These are phyloP conservation scores for Colletotrichum sansevieriae DNA, from an alignment of 2,329 filamentous ascomycete genomes.

Conservation along the genomic window DNA sequence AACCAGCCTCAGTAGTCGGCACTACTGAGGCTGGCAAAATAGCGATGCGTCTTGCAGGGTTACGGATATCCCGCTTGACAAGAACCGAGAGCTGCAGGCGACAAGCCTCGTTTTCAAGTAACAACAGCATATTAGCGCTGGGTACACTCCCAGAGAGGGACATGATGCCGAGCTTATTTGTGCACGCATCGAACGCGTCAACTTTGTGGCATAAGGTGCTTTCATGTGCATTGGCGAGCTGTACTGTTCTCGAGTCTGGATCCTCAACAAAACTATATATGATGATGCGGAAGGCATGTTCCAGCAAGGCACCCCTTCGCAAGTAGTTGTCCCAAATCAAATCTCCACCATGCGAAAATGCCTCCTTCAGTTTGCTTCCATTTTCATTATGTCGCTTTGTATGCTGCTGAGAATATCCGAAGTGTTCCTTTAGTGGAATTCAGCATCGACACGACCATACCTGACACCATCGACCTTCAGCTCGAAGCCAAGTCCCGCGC, in stretches of 20 bases:
- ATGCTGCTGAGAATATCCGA: not conserved
- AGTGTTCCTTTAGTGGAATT: conserved; percentile 72
- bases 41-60: conserved; percentile 1
- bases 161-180: too few species aligned
- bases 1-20: not conserved
- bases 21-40: not conserved
- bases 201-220: conserved; percentile 20
- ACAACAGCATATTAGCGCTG: not conserved
- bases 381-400: conserved; percentile 6
- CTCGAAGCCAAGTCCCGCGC: conserved; percentile 81
- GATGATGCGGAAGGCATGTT: conserved; percentile 2
- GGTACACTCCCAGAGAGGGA: too few species aligned
- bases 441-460: conserved; percentile 82
- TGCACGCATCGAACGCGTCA: conserved; percentile 26
- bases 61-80: not conserved
- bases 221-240: conserved; percentile 13
- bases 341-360: conserved; percentile 21
- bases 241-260: conserved; percentile 29
- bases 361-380: not conserved
- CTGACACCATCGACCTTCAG: conserved; percentile 82
- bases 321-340: not conserved
- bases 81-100: conserved; percentile 4
- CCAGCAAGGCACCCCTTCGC: too few species aligned
- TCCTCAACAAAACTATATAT: conserved; percentile 27
- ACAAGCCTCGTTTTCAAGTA: conserved; percentile 12